Percentiles rank a stretch among this genome's conserved stretches.
Evolutionary conservation across 345 rosid genomes (phyloP).

Genomic region (Syzygium grande): DNA sequence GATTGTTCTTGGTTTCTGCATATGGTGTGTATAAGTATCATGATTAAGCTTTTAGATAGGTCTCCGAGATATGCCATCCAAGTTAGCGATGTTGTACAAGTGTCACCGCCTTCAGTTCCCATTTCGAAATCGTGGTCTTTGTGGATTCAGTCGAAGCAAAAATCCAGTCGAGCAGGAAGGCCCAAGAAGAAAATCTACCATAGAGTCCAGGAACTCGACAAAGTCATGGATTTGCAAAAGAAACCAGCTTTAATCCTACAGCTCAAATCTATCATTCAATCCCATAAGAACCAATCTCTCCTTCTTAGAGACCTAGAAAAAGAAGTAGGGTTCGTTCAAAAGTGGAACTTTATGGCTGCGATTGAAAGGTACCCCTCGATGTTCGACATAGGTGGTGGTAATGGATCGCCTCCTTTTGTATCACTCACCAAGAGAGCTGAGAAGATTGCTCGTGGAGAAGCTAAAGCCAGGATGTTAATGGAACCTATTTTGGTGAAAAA

Average conservation of each 20-base stretch:
- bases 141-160: conserved; percentile 39
- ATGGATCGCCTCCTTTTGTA: conserved; percentile 50
- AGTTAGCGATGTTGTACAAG: not conserved
- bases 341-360: conserved; percentile 81
- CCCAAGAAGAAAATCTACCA: conserved; percentile 87
- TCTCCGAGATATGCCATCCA: not conserved
- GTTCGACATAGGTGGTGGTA: conserved; percentile 54
- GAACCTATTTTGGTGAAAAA: conserved; percentile 69
- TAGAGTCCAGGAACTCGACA: conserved; percentile 70
- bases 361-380: conserved; percentile 75
- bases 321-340: conserved; percentile 79
- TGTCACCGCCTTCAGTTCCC: not conserved
- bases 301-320: conserved; percentile 92
- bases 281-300: conserved; percentile 43
- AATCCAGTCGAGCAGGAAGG: conserved; percentile 62
- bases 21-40: not conserved
- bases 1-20: not conserved
- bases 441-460: conserved; percentile 49
- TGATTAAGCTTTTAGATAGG: not conserved
- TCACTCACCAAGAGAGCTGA: conserved; percentile 55
- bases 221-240: conserved; percentile 72
- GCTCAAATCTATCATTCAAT: conserved; percentile 64
- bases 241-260: conserved; percentile 60
- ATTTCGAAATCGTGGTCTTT: conserved; percentile 5
- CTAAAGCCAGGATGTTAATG: conserved; percentile 45